phyloP scores from a whole-genome alignment of 116 monocot species.

The Papilionanthe hybrid region DNA sequence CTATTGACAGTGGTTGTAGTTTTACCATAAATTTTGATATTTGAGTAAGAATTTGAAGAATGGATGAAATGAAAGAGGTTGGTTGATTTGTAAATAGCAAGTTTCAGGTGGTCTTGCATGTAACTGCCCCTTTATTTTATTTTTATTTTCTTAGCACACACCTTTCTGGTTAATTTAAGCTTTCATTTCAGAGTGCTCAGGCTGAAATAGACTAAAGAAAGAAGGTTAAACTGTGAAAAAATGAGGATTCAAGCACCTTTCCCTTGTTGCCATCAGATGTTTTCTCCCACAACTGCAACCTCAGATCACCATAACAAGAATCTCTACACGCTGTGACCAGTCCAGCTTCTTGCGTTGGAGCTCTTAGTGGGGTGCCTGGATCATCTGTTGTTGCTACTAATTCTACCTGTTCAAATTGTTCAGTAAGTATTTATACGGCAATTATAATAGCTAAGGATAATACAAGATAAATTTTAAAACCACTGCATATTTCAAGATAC shows the following conservation, averaged over 20 bases:
- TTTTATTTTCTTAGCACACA: too few relatives aligned
- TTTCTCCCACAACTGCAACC: slow-evolving; percentile 75
- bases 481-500: background rate
- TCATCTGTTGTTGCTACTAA: slow-evolving; percentile 71
- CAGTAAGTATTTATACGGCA: background rate
- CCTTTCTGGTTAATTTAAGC: too few relatives aligned
- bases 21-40: too few relatives aligned
- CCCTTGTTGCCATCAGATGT: slow-evolving; percentile 71
- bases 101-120: too few relatives aligned
- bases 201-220: background rate
- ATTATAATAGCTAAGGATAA: background rate
- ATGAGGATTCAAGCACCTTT: slow-evolving; percentile 41
- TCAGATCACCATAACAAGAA: slow-evolving; percentile 76
- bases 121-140: too few relatives aligned
- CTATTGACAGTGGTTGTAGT: too few relatives aligned
- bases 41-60: too few relatives aligned
- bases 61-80: too few relatives aligned
- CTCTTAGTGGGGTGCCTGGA: slow-evolving; percentile 74
- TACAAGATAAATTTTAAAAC: background rate
- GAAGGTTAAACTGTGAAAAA: background rate
- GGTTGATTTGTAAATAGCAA: too few relatives aligned
- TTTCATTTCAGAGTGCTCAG: background rate
- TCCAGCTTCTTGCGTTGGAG: slow-evolving; percentile 84
- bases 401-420: slow-evolving; percentile 49
- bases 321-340: slow-evolving; percentile 81